phyloP scores from a whole-genome alignment of 495 filamentous ascomycete species.

The Delitschia confertaspora region DNA sequence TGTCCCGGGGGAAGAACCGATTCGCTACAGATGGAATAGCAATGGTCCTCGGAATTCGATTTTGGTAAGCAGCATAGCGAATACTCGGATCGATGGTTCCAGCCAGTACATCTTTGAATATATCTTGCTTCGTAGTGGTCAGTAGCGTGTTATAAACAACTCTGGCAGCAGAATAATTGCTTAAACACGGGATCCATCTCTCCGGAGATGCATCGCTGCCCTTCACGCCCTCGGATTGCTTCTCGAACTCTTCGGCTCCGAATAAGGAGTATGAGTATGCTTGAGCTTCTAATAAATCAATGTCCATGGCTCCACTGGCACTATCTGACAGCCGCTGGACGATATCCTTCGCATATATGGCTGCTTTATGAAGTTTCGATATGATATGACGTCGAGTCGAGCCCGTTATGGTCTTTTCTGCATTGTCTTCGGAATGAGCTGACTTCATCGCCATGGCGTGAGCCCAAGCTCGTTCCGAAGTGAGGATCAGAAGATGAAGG shows the following conservation, averaged over 20 bases:
- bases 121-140: conserved; percentile 55
- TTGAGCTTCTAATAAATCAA: conserved; percentile 73
- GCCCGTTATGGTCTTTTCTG: conserved; percentile 64
- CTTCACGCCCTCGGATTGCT: conserved; percentile 42
- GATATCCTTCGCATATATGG: conserved; percentile 58
- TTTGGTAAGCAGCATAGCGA: conserved; percentile 86
- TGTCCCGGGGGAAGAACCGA: conserved; percentile 58
- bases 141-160: conserved; percentile 75
- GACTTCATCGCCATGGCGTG: conserved; percentile 93
- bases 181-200: conserved; percentile 71
- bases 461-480: conserved; percentile 89
- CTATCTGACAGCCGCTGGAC: conserved; percentile 53
- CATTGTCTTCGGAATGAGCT: conserved; percentile 61
- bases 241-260: conserved; percentile 74
- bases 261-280: conserved; percentile 69
- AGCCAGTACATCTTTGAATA: conserved; percentile 75
- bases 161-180: conserved; percentile 62
- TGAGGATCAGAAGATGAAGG: conserved; percentile 69
- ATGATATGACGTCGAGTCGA: conserved; percentile 77
- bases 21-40: conserved; percentile 69
- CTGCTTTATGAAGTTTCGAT: conserved; percentile 74
- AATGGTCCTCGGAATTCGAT: conserved; percentile 65
- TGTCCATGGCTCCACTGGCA: conserved; percentile 53
- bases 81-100: conserved; percentile 88
- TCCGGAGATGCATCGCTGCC: conserved; percentile 17